Conservation (phyloP, 441 rosid genomes). For the Arabidopsis hybrid region DNA sequence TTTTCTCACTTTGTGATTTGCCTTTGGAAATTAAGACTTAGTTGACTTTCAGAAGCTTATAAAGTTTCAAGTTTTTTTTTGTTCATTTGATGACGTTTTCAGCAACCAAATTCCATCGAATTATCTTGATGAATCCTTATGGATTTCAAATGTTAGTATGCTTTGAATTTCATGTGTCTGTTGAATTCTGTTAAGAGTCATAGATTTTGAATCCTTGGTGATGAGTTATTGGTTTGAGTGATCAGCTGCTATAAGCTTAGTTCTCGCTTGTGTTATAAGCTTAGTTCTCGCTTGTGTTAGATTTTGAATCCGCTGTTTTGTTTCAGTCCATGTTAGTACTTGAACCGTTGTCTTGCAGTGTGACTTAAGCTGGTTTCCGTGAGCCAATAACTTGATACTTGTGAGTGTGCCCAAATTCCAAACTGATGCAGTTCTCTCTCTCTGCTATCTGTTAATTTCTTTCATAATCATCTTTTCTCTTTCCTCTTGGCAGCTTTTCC, state of each 20-base stretch:
- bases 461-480: neutral
- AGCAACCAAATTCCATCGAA: constrained; percentile 10
- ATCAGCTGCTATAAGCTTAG: constrained; percentile 19
- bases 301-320: constrained; percentile 6
- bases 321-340: constrained; percentile 22
- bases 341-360: constrained; percentile 14
- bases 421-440: neutral
- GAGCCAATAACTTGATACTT: constrained; percentile 12
- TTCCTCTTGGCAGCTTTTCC: constrained; percentile 20
- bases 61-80: constrained; percentile 27
- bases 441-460: constrained; percentile 7
- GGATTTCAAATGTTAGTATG: constrained; percentile 17
- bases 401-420: constrained; percentile 3
- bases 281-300: constrained; percentile 11
- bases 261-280: constrained; percentile 10
- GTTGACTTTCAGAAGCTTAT: constrained; percentile 40
- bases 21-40: constrained; percentile 26
- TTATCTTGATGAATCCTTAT: neutral
- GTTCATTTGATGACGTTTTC: constrained; percentile 28
- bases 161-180: constrained; percentile 3
- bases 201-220: constrained; percentile 8
- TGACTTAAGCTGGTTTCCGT: neutral
- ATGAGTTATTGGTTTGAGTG: constrained; percentile 13
- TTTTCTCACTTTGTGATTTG: constrained; percentile 25
- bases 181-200: constrained; percentile 4